Evolutionary conservation across 2,329 filamentous ascomycete genomes (phyloP).

Genomic region (Volutella citrinella): DNA sequence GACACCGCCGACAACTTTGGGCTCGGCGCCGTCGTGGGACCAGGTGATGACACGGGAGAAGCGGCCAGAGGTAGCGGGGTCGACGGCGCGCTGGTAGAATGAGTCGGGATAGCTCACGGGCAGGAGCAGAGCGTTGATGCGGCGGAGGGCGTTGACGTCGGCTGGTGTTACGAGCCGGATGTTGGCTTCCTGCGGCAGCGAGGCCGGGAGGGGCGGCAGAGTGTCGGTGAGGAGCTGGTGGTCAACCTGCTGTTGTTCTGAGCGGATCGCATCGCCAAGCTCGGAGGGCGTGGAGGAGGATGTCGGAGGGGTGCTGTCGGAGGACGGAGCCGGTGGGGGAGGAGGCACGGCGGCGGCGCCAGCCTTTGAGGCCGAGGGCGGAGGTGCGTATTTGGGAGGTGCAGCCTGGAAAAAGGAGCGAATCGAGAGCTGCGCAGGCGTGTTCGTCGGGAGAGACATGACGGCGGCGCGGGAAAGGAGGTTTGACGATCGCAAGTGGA

Average conservation of each 20-base stretch:
- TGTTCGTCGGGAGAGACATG: constrained; percentile 41
- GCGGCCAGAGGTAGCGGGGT: constrained; percentile 46
- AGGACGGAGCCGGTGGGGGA: constrained; percentile 13
- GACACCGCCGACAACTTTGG: constrained; percentile 59
- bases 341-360: constrained; percentile 17
- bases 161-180: constrained; percentile 48
- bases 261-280: constrained; percentile 5
- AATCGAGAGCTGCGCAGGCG: constrained; percentile 52
- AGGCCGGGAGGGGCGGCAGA: constrained; percentile 30
- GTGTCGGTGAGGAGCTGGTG: constrained; percentile 5
- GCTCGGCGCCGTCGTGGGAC: constrained; percentile 39
- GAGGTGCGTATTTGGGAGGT: constrained; percentile 35
- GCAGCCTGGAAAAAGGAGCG: constrained; percentile 59
- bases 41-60: constrained; percentile 62
- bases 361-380: constrained; percentile 24
- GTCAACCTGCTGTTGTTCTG: neutral
- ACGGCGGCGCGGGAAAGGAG: constrained; percentile 4
- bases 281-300: constrained; percentile 18
- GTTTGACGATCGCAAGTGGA: neutral
- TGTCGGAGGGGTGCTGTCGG: constrained; percentile 6
- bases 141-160: constrained; percentile 57
- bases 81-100: constrained; percentile 57
- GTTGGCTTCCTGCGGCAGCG: constrained; percentile 45
- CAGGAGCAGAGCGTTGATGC: constrained; percentile 64
- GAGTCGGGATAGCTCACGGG: constrained; percentile 61